Evolutionary conservation across 176 grass and related monocot species (phyloP).

Genomic region (Triticum urartu): DNA sequence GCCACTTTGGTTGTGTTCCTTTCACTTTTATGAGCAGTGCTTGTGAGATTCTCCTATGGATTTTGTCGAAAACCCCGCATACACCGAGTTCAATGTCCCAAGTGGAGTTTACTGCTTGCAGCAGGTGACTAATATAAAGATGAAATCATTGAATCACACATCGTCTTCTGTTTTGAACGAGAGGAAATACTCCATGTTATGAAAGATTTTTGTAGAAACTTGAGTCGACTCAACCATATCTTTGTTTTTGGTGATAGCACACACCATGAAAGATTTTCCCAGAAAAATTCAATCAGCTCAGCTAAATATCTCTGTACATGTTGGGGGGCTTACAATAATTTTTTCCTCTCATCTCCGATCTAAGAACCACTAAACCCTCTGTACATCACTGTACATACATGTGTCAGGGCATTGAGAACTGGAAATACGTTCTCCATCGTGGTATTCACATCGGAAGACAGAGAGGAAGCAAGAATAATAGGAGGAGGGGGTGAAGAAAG

Average conservation of each 20-base stretch:
- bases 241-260: too few species aligned
- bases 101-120: not conserved
- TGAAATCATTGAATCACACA: too few species aligned
- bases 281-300: not conserved
- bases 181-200: too few species aligned
- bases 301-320: constrained; percentile 44
- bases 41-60: not conserved
- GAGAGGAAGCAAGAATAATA: constrained; percentile 38
- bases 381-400: constrained; percentile 23
- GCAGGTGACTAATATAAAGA: not conserved
- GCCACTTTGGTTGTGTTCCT: not conserved
- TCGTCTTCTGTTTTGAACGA: too few species aligned
- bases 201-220: not conserved
- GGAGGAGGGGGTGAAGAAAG: not conserved
- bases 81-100: not conserved
- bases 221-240: not conserved
- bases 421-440: constrained; percentile 17
- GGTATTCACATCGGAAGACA: constrained; percentile 46
- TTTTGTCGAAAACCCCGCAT: not conserved
- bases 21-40: not conserved
- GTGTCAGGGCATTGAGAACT: constrained; percentile 28
- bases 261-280: not conserved
- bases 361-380: constrained; percentile 27
- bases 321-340: constrained; percentile 33
- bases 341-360: constrained; percentile 33